Evolutionary conservation across 2,329 filamentous ascomycete species (phyloP).

Genomic region (Cladosporium sp.): DNA sequence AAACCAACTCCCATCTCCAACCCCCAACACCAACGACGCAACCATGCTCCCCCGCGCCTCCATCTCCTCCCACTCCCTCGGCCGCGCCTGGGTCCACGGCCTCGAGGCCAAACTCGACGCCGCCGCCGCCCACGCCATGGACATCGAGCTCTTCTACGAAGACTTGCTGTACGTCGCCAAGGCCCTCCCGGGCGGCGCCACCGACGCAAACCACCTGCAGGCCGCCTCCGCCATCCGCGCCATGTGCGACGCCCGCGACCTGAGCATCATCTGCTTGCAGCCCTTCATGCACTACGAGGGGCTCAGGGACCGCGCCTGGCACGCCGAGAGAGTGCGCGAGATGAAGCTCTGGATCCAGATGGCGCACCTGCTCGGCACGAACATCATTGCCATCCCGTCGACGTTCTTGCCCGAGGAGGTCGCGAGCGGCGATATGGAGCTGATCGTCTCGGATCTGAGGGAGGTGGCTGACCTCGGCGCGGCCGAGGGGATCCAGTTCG

Average conservation of each 20-base stretch:
- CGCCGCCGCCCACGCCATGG: slow-evolving; percentile 60
- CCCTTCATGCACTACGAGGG: slow-evolving; percentile 77
- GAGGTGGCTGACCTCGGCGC: slow-evolving; percentile 63
- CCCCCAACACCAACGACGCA: background rate
- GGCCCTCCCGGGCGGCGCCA: slow-evolving; percentile 38
- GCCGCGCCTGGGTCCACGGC: slow-evolving; percentile 63
- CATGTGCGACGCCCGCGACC: slow-evolving; percentile 50
- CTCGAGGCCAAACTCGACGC: slow-evolving; percentile 62
- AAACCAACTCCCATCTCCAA: background rate
- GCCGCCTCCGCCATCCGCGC: slow-evolving; percentile 53
- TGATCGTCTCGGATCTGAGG: slow-evolving; percentile 57
- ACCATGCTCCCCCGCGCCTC: slow-evolving; percentile 52
- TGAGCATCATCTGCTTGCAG: slow-evolving; percentile 62
- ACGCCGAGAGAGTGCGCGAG: slow-evolving; percentile 50
- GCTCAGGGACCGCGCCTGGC: slow-evolving; percentile 55
- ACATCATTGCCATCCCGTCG: slow-evolving; percentile 69
- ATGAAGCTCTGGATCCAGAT: slow-evolving; percentile 65
- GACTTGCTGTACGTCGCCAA: slow-evolving; percentile 60
- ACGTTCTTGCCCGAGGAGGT: slow-evolving; percentile 56
- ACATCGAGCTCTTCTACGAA: slow-evolving; percentile 73
- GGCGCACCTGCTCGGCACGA: slow-evolving; percentile 57
- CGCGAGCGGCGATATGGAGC: slow-evolving; percentile 45
- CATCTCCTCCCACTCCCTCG: slow-evolving; percentile 72
- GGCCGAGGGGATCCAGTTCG: slow-evolving; percentile 55
- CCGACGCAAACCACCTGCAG: slow-evolving; percentile 43